A percentile compares a stretch with the other conserved stretches of the same genome.
phyloP scores from a whole-genome alignment of 371 early-diverging fungal genomes.

The Rhizopus sp. region DNA sequence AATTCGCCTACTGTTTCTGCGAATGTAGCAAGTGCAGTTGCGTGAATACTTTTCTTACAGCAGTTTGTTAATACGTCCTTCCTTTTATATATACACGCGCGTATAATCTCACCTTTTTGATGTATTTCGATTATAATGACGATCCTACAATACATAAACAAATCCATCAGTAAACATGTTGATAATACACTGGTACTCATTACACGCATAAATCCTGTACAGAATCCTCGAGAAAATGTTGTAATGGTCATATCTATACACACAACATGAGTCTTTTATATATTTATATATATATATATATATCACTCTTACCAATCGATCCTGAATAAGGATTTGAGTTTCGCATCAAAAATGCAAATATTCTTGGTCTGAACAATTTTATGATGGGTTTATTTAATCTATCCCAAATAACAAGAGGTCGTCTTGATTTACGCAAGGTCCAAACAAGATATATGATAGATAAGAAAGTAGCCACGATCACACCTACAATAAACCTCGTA shows the following conservation, averaged over 20 bases:
- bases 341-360: constrained; percentile 38
- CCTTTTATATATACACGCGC: background rate
- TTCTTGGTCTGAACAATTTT: constrained; percentile 43
- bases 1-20: constrained; percentile 64
- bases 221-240: constrained; percentile 49
- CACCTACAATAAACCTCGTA: constrained; percentile 45
- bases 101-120: constrained; percentile 22
- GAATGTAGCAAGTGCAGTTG: constrained; percentile 64
- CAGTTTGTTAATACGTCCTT: background rate
- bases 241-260: constrained; percentile 46
- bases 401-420: constrained; percentile 51
- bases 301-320: constrained; percentile 38
- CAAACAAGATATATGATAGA: constrained; percentile 42
- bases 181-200: constrained; percentile 4
- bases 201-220: constrained; percentile 56
- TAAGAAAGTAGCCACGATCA: constrained; percentile 33
- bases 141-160: constrained; percentile 21
- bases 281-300: too few relatives aligned
- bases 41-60: constrained; percentile 46
- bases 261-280: background rate
- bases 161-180: background rate
- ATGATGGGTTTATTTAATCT: constrained; percentile 45
- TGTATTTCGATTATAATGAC: constrained; percentile 31
- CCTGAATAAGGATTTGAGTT: constrained; percentile 45
- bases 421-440: constrained; percentile 38